Conservation (phyloP, 2,329 filamentous ascomycete genomes). For the Huntiella moniliformis region DNA sequence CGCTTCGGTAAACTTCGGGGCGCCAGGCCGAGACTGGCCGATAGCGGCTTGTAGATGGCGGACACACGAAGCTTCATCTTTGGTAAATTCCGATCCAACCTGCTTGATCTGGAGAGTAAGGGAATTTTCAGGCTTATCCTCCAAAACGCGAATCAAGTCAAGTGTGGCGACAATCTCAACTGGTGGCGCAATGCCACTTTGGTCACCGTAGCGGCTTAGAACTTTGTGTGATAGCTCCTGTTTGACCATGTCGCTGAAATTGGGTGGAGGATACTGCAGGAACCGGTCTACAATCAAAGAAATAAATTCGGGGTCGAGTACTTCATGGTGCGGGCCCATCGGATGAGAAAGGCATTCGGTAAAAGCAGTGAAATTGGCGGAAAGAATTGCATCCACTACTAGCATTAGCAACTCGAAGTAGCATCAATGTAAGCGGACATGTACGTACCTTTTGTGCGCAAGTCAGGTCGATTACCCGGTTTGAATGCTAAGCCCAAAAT, state of each 20-base stretch:
- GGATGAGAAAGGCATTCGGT: slow-evolving; percentile 55
- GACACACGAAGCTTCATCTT: slow-evolving; percentile 49
- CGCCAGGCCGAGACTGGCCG: slow-evolving; percentile 21
- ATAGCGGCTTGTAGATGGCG: slow-evolving; percentile 29
- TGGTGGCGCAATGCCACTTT: slow-evolving; percentile 30
- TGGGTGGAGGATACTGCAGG: slow-evolving; percentile 69
- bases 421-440: not conserved
- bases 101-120: slow-evolving; percentile 53
- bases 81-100: slow-evolving; percentile 55
- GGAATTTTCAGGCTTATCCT: slow-evolving; percentile 34
- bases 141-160: slow-evolving; percentile 47
- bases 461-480: slow-evolving; percentile 55
- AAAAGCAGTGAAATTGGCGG: slow-evolving; percentile 60
- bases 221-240: slow-evolving; percentile 50
- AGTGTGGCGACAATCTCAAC: slow-evolving; percentile 51
- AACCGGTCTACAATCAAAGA: slow-evolving; percentile 70
- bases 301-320: slow-evolving; percentile 50
- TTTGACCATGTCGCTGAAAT: slow-evolving; percentile 60
- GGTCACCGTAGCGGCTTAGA: slow-evolving; percentile 47
- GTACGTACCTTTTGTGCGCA: slow-evolving; percentile 66
- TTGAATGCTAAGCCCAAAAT: slow-evolving; percentile 80
- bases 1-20: slow-evolving; percentile 52
- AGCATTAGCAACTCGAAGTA: not conserved
- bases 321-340: slow-evolving; percentile 43
- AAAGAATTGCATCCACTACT: slow-evolving; percentile 73